A percentile compares a stretch with the other conserved stretches of the same genome.
These are phyloP conservation scores for Lithocarpus polystachyus DNA, from an alignment of 306 rosid genomes.

Conservation along the genomic window DNA sequence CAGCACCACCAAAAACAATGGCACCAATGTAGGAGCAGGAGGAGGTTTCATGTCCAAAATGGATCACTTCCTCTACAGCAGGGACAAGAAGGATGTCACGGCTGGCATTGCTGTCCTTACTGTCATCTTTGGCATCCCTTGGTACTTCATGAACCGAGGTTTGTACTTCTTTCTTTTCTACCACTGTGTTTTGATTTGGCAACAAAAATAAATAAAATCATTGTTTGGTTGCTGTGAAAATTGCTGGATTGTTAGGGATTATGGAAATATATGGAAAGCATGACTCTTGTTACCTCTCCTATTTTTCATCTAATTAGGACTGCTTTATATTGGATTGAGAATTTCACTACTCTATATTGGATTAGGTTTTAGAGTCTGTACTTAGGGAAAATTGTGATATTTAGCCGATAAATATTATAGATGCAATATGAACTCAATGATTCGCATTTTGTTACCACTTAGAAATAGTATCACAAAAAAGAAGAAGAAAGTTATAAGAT, in stretches of 20 bases:
- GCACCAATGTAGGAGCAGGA: constrained; percentile 26
- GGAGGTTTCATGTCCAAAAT: constrained; percentile 55
- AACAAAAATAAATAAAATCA: neutral
- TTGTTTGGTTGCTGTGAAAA: neutral
- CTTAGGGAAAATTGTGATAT: neutral
- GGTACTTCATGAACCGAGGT: constrained; percentile 77
- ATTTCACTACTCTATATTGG: neutral
- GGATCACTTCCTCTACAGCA: constrained; percentile 68
- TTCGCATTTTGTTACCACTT: too few species aligned
- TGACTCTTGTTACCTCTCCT: too few species aligned
- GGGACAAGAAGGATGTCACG: constrained; percentile 77
- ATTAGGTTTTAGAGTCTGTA: neutral
- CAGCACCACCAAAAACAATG: constrained; percentile 40
- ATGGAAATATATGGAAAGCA: neutral
- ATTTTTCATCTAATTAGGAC: neutral
- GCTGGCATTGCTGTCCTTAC: constrained; percentile 70
- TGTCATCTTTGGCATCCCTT: constrained; percentile 63
- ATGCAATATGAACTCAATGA: too few species aligned
- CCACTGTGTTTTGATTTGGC: neutral
- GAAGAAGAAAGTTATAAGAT: too few species aligned
- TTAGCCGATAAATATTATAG: neutral
- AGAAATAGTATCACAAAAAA: too few species aligned
- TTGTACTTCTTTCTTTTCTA: neutral
- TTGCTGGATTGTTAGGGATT: neutral
- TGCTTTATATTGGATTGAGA: neutral